Evolutionary conservation across 768 basidiomycete species (phyloP).

Genomic region (Tephrocybe rancida): DNA sequence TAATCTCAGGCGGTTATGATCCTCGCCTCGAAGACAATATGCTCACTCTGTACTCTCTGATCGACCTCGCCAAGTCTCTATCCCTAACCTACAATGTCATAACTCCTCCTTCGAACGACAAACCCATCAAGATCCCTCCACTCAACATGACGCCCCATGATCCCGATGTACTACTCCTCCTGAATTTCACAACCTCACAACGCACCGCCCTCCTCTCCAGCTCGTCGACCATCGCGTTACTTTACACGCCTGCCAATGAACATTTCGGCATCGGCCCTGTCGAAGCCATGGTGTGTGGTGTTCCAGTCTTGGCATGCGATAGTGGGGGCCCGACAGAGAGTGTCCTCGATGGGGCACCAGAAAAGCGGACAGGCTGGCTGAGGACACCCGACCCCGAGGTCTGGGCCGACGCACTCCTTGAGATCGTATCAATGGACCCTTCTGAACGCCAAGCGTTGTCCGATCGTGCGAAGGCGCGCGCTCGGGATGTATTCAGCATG

Average conservation of each 20-base stretch:
- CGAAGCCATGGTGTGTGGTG: conserved; percentile 90
- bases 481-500: conserved; percentile 71
- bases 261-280: conserved; percentile 98
- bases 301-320: conserved; percentile 88
- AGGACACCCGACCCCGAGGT: conserved; percentile 56
- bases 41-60: conserved; percentile 62
- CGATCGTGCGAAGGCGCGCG: conserved; percentile 59
- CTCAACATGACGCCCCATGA: conserved; percentile 36
- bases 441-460: conserved; percentile 51
- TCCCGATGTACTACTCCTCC: conserved; percentile 82
- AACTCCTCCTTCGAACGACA: conserved; percentile 45
- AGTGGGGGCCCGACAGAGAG: conserved; percentile 93
- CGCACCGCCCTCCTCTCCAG: conserved; percentile 79
- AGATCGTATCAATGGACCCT: conserved; percentile 51
- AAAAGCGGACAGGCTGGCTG: conserved; percentile 78
- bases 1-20: conserved; percentile 80
- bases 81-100: conserved; percentile 62
- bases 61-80: conserved; percentile 55
- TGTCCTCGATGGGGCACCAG: conserved; percentile 40
- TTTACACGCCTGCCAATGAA: conserved; percentile 95
- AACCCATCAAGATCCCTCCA: conserved; percentile 37
- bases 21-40: conserved; percentile 85
- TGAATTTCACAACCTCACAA: conserved; percentile 87
- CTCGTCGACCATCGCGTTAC: conserved; percentile 65
- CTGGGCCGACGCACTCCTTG: conserved; percentile 72